Percentiles rank a stretch among this genome's conserved stretches.
Evolutionary conservation across 78 protist species (phyloP).

Genomic region (Anaeramoeba flamelloides): DNA sequence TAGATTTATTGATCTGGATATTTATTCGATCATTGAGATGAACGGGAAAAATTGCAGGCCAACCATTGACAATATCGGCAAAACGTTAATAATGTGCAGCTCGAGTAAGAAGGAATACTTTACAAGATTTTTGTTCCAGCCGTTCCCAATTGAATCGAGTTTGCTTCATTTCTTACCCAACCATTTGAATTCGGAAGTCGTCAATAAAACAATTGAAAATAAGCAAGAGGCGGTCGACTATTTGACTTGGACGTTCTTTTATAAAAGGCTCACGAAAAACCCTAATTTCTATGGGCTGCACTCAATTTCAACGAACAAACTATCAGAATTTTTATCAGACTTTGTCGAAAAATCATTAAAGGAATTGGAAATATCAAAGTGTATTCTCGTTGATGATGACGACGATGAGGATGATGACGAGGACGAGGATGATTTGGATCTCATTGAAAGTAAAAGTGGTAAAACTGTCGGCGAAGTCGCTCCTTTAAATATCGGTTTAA

Average conservation of each 20-base stretch:
- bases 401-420: not conserved
- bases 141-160: slow-evolving; percentile 19
- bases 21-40: not conserved
- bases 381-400: slow-evolving; percentile 41
- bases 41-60: not conserved
- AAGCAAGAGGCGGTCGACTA: slow-evolving; percentile 80
- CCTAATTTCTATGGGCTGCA: slow-evolving; percentile 75
- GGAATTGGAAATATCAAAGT: slow-evolving; percentile 42
- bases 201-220: slow-evolving; percentile 32
- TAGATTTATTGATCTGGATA: not conserved
- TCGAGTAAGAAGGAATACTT: not conserved
- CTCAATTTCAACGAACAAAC: slow-evolving; percentile 32
- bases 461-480: slow-evolving; percentile 10
- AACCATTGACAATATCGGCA: not conserved
- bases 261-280: slow-evolving; percentile 73
- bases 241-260: slow-evolving; percentile 83
- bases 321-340: slow-evolving; percentile 74
- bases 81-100: not conserved
- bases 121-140: not conserved
- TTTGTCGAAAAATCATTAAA: slow-evolving; percentile 67
- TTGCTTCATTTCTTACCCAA: slow-evolving; percentile 65
- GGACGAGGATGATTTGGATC: not conserved
- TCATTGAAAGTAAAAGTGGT: not conserved
- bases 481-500: slow-evolving; percentile 76
- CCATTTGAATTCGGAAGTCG: slow-evolving; percentile 63